Base-by-base conservation (phyloP, 2,329 filamentous ascomycete genomes). In the Myriosclerotinia duriaeana region DNA sequence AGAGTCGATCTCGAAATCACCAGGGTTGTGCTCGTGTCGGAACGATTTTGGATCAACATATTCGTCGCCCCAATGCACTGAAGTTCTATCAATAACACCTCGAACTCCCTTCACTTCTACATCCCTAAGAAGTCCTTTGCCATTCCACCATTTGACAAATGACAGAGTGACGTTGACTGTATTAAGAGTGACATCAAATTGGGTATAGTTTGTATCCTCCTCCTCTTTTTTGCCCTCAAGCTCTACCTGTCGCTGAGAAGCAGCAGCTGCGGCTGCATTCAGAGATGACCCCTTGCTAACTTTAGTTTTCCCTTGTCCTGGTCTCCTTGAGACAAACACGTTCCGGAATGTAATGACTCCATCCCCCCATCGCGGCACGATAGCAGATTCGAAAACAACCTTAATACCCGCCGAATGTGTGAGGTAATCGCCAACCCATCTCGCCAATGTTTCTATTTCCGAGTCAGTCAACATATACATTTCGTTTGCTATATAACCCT, bases 121-220 rank as follows among this genome's bases (percentile, higher is more conserved):
- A 76, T 98, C 92, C 72, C 91, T 89, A 11, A 99, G 81, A 7
- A 96, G 83, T 0, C 95, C 95, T 77, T 94, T 97, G 30, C 95
- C 94, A 73, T 97, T 98, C 87, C 96, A 96, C 95, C 95, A 99
- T 76, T 97, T 98, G n/a, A 93, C 84, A 73, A 99, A 98, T 0
- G 95, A 99, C 36, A 99, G 78, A 0, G 94, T 98, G 53, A 99
- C 94, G 74, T 99, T 97, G 69, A 99, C 92, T 0, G 92, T 96
- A 69, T 95, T 92, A 67, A 99, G 92, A 0, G 93, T 97, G 20
- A 99, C 82, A 75, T 99, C 95, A 73, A 97, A 99, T 72, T 99
- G 95, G 0, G 93, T 97, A 77, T 98, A 99, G 76, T 99, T 99
- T 22, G 91, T 92, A 75, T 98, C 94, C 74, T 98, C 93, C 67